Conservation (phyloP, 139 green algal genomes). For the Desmodesmus armatus region DNA sequence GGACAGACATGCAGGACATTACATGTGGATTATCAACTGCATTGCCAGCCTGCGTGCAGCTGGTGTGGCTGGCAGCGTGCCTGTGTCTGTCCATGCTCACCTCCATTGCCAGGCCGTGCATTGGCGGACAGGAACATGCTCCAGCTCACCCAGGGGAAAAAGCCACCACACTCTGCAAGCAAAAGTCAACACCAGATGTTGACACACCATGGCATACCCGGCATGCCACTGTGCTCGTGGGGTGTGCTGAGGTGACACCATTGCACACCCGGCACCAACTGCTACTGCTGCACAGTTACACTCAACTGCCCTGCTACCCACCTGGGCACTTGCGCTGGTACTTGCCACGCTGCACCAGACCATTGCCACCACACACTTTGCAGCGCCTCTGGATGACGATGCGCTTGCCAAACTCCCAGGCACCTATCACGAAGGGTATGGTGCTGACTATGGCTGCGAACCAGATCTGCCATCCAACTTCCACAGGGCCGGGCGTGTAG, state of each 20-base stretch:
- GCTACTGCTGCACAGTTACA: background rate
- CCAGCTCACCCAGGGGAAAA: conserved; percentile 91
- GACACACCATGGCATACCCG: no score
- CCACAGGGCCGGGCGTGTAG: conserved; percentile 58
- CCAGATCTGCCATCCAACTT: conserved; percentile 72
- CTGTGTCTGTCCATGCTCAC: conserved; percentile 31
- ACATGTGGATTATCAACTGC: background rate
- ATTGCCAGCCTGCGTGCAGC: background rate
- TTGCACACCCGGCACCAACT: background rate
- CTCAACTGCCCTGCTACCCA: conserved; percentile 1
- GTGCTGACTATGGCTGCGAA: conserved; percentile 73
- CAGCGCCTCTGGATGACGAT: conserved; percentile 91
- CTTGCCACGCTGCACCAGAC: conserved; percentile 71
- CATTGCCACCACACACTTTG: conserved; percentile 73
- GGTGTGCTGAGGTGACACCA: no score
- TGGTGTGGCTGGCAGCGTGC: background rate
- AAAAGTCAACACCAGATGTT: no score
- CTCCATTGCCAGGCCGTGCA: conserved; percentile 86
- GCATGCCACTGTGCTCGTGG: no score
- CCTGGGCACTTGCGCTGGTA: conserved; percentile 73
- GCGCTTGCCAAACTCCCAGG: conserved; percentile 87
- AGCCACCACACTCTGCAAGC: conserved; percentile 85
- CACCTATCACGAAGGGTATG: conserved; percentile 85
- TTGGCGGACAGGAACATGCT: conserved; percentile 81
- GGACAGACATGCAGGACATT: background rate